Conservation (phyloP, 2,329 filamentous ascomycete genomes). For the Fusarium burgessii region DNA sequence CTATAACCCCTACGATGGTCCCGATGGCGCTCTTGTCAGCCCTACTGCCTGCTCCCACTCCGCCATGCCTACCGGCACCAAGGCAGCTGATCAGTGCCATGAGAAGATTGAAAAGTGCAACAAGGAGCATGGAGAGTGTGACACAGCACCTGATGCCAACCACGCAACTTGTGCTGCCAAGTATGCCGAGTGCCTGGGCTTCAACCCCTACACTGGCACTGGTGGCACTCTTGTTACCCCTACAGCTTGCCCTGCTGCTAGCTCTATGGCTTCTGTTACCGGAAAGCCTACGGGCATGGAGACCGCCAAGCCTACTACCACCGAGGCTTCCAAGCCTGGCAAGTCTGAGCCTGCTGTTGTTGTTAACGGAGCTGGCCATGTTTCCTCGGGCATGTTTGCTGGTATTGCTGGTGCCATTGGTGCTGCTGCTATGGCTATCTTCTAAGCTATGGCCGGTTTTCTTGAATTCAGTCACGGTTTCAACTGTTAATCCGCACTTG, state of each 20-base stretch:
- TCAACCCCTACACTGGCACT: constrained; percentile 7
- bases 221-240: neutral
- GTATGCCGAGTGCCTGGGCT: constrained; percentile 2
- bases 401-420: constrained; percentile 11
- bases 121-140: neutral
- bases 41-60: constrained; percentile 6
- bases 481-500: too few species aligned
- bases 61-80: neutral
- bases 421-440: constrained; percentile 1
- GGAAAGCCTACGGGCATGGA: neutral
- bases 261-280: neutral
- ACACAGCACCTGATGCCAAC: constrained; percentile 3
- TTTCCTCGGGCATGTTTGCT: neutral
- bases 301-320: neutral
- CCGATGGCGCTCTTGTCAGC: neutral
- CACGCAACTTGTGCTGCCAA: constrained; percentile 14
- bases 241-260: neutral
- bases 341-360: constrained; percentile 12
- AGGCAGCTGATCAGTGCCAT: too few species aligned
- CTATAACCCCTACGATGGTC: constrained; percentile 11
- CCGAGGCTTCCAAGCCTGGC: neutral
- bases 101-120: neutral
- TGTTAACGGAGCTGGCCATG: constrained; percentile 9
- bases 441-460: neutral
- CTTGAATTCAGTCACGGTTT: too few species aligned